Conservation (phyloP, 164 flowering plant genomes). For the Magnolia changhungtana region DNA sequence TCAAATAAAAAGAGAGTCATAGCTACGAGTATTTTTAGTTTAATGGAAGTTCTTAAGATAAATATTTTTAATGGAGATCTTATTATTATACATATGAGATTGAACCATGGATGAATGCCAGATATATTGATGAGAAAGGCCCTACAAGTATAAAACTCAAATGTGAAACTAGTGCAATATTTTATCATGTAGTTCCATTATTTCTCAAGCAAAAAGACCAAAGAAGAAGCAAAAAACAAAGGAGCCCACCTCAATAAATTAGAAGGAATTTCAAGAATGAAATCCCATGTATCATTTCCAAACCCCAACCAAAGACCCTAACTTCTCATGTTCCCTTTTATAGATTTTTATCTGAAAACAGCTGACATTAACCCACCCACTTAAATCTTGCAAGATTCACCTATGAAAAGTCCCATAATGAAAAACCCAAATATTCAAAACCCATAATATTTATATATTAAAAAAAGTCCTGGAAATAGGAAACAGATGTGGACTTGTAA, state of each 20-base stretch:
- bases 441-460: too few species aligned
- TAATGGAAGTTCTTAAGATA: too few species aligned
- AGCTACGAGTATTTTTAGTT: neutral
- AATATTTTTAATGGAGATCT: neutral
- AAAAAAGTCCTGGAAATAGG: too few species aligned
- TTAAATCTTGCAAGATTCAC: neutral
- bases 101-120: neutral
- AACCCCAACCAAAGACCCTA: neutral
- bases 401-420: neutral
- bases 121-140: too few species aligned
- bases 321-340: neutral
- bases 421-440: neutral
- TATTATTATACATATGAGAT: too few species aligned
- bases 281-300: neutral
- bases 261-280: neutral
- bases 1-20: too few species aligned
- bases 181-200: too few species aligned
- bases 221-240: too few species aligned
- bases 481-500: neutral
- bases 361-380: neutral
- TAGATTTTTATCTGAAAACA: neutral
- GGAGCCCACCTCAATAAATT: neutral
- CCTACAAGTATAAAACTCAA: too few species aligned
- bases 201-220: too few species aligned
- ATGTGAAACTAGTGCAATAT: too few species aligned